These are phyloP conservation scores for Tolypocladium sp. DNA, from an alignment of 2,329 filamentous ascomycete genomes.

Conservation along the genomic window DNA sequence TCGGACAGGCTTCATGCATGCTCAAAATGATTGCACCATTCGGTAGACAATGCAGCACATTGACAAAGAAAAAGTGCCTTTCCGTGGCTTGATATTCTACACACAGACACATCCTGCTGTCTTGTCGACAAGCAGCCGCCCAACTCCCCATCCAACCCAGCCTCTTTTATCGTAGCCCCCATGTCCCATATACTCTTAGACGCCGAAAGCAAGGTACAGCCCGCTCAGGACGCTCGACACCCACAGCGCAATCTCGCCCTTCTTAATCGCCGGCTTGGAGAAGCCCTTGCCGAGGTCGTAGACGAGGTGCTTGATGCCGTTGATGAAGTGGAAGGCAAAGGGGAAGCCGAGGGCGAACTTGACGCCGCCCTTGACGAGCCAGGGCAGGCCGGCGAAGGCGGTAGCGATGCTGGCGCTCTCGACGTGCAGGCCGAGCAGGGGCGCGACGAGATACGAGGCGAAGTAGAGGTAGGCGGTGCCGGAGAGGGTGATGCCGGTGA, in stretches of 20 bases:
- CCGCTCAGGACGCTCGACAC: slow-evolving; percentile 31
- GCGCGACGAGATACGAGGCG: slow-evolving; percentile 70
- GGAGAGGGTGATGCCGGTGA: slow-evolving; percentile 68
- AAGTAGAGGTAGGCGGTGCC: slow-evolving; percentile 74
- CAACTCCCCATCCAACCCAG: neutral
- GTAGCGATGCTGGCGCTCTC: slow-evolving; percentile 52
- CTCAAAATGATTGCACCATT: neutral
- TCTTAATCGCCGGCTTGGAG: slow-evolving; percentile 34
- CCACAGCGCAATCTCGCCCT: slow-evolving; percentile 39
- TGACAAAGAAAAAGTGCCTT: neutral
- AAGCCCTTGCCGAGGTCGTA: slow-evolving; percentile 46
- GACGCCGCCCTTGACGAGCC: slow-evolving; percentile 46
- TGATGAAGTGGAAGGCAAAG: slow-evolving; percentile 48
- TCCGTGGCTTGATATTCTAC: neutral
- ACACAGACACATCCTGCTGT: neutral
- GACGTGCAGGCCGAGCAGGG: slow-evolving; percentile 57
- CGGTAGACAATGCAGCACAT: neutral
- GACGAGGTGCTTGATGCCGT: slow-evolving; percentile 44
- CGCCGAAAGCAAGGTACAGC: slow-evolving; percentile 37
- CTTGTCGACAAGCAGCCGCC: neutral
- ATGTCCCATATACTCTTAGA: slow-evolving; percentile 21
- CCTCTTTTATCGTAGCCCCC: neutral
- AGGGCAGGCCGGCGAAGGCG: slow-evolving; percentile 48
- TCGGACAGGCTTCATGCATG: neutral
- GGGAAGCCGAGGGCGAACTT: slow-evolving; percentile 50